Evolutionary conservation across 768 basidiomycete species (phyloP), one percentile per base, ranked within the genome.

Genomic region (Russula sp.): DNA sequence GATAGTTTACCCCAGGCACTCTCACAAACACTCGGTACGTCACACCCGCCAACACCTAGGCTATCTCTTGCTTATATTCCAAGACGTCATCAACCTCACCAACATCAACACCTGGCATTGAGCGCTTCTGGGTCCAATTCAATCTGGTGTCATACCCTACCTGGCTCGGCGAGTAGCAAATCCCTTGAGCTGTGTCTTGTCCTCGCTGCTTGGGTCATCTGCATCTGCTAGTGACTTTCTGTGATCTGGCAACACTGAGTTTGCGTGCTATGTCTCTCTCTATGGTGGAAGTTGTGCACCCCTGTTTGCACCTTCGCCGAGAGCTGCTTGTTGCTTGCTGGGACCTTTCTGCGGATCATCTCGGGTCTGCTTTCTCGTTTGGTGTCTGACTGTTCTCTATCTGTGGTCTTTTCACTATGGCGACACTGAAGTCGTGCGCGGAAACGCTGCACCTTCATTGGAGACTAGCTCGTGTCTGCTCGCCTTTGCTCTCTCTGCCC

Each of bases 371-470:
- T 22, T 5, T 35, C 20, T 4, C 14, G 40, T 40, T 6, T 34
- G 50, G 40, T 44, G n/a, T 34, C 8, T 37, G 42, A 39, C 39
- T 32, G 31, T n/a, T 32, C 39, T 49, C 18, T 6, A 10, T 6
- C 44, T 39, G 7, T 6, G 44, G 1, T 32, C n/a, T 44, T 5
- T 20, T 55, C 2, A 6, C 4, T 44, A 18, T 47, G 56, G 44
- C 35, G 20, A 16, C 22, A 16, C 22, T 47, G 59, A 48, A 61
- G 59, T 61, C 31, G 59, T 61, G 59, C 59, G 59, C 59, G 52
- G 59, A 47, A 61, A 54, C 59, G 59, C 52, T 54, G 59, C 59
- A 61, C 59, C 59, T 61, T 61, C 59, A 61, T 22, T 16, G 13
- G 48, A 31, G 48, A 49, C 22, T 27, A 16, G 4, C 34, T 50